These are phyloP conservation scores for Discostella stelligera DNA, from an alignment of 352 stramenopile genomes.

Conservation along the genomic window DNA sequence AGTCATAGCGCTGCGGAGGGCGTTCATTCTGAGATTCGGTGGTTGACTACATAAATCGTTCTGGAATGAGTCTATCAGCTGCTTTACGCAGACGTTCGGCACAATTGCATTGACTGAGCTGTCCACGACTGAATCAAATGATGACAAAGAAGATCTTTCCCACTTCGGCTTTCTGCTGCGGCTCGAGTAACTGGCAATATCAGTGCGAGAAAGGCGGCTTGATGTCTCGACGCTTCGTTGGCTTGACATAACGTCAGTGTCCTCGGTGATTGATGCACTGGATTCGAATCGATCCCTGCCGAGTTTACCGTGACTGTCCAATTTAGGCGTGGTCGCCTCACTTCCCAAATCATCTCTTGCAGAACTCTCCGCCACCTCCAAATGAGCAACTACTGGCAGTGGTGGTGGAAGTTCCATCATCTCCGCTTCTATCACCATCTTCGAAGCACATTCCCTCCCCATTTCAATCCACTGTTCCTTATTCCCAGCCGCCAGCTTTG, in stretches of 20 bases:
- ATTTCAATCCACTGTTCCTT: slow-evolving; percentile 31
- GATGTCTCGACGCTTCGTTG: slow-evolving; percentile 13
- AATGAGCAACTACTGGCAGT: not conserved
- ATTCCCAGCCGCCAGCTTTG: slow-evolving; percentile 20
- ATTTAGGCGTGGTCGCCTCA: not conserved
- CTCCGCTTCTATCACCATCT: slow-evolving; percentile 31
- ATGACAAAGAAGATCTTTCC: not conserved
- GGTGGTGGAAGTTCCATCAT: slow-evolving; percentile 19
- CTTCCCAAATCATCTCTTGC: not conserved
- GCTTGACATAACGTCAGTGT: slow-evolving; percentile 13
- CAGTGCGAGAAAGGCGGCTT: slow-evolving; percentile 2
- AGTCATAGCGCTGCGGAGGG: slow-evolving; percentile 14
- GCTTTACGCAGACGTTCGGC: slow-evolving; percentile 27
- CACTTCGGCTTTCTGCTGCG: not conserved
- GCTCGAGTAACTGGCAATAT: not conserved
- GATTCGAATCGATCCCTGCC: slow-evolving; percentile 1
- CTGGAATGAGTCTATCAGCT: slow-evolving; percentile 26
- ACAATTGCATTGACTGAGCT: slow-evolving; percentile 33
- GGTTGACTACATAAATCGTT: not conserved
- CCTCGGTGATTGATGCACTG: not conserved
- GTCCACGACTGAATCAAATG: slow-evolving; percentile 6
- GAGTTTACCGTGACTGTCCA: not conserved
- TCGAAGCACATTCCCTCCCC: slow-evolving; percentile 24
- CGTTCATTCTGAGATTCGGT: not conserved
- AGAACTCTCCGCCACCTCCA: not conserved